A percentile compares a stretch with the other conserved stretches of the same genome.
phyloP scores from a whole-genome alignment of 2,329 filamentous ascomycete species.

The Verticillium tricorpus region DNA sequence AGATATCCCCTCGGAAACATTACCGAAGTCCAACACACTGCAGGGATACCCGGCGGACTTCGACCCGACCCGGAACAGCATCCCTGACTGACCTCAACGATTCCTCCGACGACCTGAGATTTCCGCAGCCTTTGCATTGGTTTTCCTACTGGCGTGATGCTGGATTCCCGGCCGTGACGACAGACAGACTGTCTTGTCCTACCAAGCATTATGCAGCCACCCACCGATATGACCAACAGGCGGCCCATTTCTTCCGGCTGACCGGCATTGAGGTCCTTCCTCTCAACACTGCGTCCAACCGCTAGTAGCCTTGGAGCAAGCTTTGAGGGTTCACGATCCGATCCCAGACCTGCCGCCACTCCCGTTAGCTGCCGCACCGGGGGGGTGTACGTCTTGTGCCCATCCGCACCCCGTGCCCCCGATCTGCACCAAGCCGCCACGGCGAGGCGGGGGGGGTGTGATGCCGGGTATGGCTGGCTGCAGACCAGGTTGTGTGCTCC shows the following conservation, averaged over 20 bases:
- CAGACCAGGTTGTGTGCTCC: conserved; percentile 1
- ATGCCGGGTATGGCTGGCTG: conserved; percentile 1
- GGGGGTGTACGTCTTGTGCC: background rate
- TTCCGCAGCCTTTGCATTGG: background rate
- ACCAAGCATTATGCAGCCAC: background rate
- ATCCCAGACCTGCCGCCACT: background rate
- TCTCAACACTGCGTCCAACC: background rate
- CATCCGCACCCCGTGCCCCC: background rate
- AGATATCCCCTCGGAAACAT: background rate
- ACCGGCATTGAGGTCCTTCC: background rate
- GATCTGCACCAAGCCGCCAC: conserved; percentile 12
- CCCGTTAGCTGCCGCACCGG: background rate
- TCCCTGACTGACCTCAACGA: background rate
- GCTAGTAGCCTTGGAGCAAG: background rate
- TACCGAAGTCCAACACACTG: background rate
- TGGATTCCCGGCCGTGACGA: background rate
- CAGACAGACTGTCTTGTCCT: background rate
- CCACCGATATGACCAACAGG: background rate
- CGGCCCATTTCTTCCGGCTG: background rate
- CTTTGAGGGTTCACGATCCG: background rate
- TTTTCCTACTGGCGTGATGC: background rate
- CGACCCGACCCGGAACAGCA: background rate
- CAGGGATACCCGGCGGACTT: conserved; percentile 5
- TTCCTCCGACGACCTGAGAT: background rate
- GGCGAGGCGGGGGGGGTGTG: conserved; percentile 3